Evolutionary conservation across 1,284 basidiomycete species (phyloP).

Genomic region (Lignosus rhinocerotis): DNA sequence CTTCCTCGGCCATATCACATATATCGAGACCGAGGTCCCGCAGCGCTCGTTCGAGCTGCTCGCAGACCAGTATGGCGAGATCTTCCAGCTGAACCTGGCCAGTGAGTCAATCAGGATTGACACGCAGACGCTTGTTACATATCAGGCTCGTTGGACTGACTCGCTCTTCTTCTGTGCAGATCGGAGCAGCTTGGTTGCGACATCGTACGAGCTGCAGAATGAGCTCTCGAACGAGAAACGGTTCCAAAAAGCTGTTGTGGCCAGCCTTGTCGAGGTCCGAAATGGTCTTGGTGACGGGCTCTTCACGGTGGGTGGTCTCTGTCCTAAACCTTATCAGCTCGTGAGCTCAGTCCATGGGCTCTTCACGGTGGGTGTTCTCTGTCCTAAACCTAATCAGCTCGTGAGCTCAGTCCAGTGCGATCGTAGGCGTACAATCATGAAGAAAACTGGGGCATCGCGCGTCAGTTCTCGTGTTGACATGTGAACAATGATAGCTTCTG

Average conservation of each 20-base stretch:
- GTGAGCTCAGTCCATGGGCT: conserved; percentile 30
- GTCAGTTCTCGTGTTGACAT: conserved; percentile 30
- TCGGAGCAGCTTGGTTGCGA: conserved; percentile 34
- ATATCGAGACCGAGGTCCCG: conserved; percentile 43
- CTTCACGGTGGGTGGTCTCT: conserved; percentile 38
- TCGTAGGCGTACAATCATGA: conserved; percentile 41
- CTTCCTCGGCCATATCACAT: conserved; percentile 46
- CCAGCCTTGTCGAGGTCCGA: conserved; percentile 40
- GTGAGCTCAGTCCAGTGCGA: neutral
- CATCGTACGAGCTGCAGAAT: conserved; percentile 42
- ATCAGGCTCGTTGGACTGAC: neutral
- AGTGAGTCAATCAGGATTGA: conserved; percentile 29
- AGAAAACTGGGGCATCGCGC: conserved; percentile 50
- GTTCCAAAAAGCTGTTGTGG: conserved; percentile 43
- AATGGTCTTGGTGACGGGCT: conserved; percentile 46
- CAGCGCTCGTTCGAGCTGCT: conserved; percentile 41
- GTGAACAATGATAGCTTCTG: neutral
- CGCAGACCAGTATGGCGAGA: conserved; percentile 47
- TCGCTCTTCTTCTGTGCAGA: conserved; percentile 25
- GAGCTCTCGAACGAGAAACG: conserved; percentile 47
- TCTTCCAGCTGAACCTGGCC: conserved; percentile 43
- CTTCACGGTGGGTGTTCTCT: conserved; percentile 38
- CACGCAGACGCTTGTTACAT: neutral
- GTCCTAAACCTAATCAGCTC: too few species aligned
- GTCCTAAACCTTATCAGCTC: too few species aligned